Evolutionary conservation across 148 eudicot genomes (phyloP).

Genomic region (Dysphania ambrosioides): DNA sequence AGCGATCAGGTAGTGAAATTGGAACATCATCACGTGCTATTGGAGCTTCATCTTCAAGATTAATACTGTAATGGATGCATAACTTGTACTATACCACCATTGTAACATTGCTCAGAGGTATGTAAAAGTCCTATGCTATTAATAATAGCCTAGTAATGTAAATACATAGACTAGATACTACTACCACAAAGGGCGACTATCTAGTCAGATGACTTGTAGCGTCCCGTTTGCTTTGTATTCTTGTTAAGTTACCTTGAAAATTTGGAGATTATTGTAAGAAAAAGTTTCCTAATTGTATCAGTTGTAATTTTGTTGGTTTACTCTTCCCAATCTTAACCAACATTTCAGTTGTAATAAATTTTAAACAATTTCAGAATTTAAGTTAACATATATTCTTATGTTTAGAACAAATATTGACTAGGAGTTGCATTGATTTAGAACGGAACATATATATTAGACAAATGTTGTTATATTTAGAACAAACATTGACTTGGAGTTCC

Average conservation of each 20-base stretch:
- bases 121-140: neutral
- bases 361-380: too few species aligned
- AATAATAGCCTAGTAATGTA: neutral
- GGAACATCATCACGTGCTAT: neutral
- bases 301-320: neutral
- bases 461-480: too few species aligned
- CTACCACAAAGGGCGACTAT: neutral
- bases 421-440: too few species aligned
- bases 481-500: too few species aligned
- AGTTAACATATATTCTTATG: too few species aligned
- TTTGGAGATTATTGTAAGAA: neutral
- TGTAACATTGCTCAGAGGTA: neutral
- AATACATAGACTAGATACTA: neutral
- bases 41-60: neutral
- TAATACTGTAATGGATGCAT: neutral
- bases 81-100: neutral
- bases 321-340: too few species aligned
- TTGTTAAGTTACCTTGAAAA: neutral
- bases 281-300: neutral
- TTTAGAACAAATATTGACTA: too few species aligned
- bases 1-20: neutral
- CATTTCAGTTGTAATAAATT: too few species aligned
- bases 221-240: neutral
- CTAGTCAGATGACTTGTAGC: neutral
- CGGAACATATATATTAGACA: too few species aligned